Evolutionary conservation across 1,139 yeast genomes (phyloP), one percentile per base, ranked within the genome.

Genomic region (Candida sp.): DNA sequence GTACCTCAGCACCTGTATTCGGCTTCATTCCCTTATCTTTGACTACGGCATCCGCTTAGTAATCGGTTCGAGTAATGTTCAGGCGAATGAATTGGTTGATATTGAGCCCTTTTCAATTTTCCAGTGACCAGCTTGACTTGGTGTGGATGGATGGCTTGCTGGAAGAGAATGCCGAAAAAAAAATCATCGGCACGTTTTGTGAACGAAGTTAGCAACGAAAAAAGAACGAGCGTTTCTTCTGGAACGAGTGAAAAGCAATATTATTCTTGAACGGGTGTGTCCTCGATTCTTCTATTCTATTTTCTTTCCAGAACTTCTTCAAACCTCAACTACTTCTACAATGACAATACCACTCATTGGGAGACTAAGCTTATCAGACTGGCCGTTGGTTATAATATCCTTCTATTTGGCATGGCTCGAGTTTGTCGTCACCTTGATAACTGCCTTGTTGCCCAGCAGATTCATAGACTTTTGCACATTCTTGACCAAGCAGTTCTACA

Each of bases 371-470:
- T 51, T 60, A 12, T 59, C 51, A 32, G 81, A 76, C 54, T 76
- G 79, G 73, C 75, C 76, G 1, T 55, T 75, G 3, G 63, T 76
- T 9, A 39, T 67, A 8, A 49, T 72, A 3, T 73, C 78, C 34
- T 66, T 77, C 54, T 40, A 69, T 3, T 60, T 75, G 40, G 75
- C 81, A 7, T 77, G 81, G 81, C 37, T 63, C 2, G 82, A 77
- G 53, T 75, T 67, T 48, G 56, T 71, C 7, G 59, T 74, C 23
- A 64, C 76, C 12, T 42, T 65, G 33, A 68, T 77, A 42, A 74
- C 80, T 4, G 51, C 58, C 27, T 48, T 72, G 3, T 64, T 77
- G 28, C 82, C 82, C 3, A 49, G 53, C 3, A 52, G 65, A 4
- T 61, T 75, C 33, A 72, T 77, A 42, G 56, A 60, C 17, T 49